Evolutionary conservation across 148 eudicot species (phyloP).

Genomic region (Rhododendron williamsianum): DNA sequence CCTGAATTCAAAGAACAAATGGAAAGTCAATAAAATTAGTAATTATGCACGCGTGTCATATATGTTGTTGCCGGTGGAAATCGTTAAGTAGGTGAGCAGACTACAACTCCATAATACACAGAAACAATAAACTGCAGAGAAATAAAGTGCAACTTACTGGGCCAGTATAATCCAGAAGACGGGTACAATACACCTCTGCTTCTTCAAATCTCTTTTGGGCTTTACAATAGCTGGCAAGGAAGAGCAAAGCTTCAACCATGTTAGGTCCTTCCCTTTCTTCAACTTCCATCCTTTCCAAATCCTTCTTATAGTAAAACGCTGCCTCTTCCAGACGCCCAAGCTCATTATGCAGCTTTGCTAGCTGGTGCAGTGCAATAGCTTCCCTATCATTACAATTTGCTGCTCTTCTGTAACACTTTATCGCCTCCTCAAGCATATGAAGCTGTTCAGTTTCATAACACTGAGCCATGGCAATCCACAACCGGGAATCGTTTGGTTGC

Average conservation of each 20-base stretch:
- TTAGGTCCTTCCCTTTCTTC: slow-evolving; percentile 95
- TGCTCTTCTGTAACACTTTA: slow-evolving; percentile 85
- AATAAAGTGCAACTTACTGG: slow-evolving; percentile 54
- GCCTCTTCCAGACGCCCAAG: slow-evolving; percentile 73
- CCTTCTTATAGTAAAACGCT: slow-evolving; percentile 85
- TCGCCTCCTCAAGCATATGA: slow-evolving; percentile 88
- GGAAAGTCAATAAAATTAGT: neutral
- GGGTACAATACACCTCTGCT: slow-evolving; percentile 87
- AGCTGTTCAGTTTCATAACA: slow-evolving; percentile 93
- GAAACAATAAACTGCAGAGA: neutral
- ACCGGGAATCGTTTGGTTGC: slow-evolving; percentile 89
- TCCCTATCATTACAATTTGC: slow-evolving; percentile 84
- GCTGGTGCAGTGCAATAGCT: slow-evolving; percentile 83
- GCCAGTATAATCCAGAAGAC: slow-evolving; percentile 82
- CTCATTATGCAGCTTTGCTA: slow-evolving; percentile 81
- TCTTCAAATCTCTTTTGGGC: slow-evolving; percentile 72
- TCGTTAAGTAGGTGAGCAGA: neutral
- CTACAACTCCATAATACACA: neutral
- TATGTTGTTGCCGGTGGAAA: neutral
- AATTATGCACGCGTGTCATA: neutral
- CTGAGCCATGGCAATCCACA: slow-evolving; percentile 99
- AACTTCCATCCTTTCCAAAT: slow-evolving; percentile 90
- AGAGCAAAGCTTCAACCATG: slow-evolving; percentile 75
- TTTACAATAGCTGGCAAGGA: slow-evolving; percentile 66
- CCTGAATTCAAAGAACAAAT: slow-evolving; percentile 43